phyloP scores from a whole-genome alignment of 2,329 filamentous ascomycete genomes.

The Hortaea sp. region DNA sequence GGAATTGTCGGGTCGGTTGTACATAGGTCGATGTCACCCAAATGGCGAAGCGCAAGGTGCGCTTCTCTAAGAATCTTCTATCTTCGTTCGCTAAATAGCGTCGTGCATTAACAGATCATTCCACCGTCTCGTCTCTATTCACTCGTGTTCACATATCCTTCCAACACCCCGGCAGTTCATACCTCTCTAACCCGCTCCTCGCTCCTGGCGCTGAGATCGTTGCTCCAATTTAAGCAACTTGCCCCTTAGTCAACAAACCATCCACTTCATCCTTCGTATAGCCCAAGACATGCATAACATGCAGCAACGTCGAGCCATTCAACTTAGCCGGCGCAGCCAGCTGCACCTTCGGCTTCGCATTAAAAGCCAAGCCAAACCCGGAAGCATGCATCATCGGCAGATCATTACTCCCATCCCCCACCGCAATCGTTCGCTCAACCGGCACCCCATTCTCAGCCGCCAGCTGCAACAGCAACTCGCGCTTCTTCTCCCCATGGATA shows the following conservation, averaged over 20 bases:
- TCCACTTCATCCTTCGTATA: constrained; percentile 19
- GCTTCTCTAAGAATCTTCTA: too few relatives aligned
- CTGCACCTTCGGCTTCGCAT: constrained; percentile 75
- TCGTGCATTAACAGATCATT: too few relatives aligned
- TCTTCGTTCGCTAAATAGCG: too few relatives aligned
- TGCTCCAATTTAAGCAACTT: too few relatives aligned
- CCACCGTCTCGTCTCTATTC: too few relatives aligned
- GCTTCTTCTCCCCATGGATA: constrained; percentile 67
- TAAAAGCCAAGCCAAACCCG: constrained; percentile 70
- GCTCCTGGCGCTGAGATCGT: too few relatives aligned
- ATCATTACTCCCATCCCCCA: constrained; percentile 78
- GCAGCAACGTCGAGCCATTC: constrained; percentile 60
- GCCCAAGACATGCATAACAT: constrained; percentile 66
- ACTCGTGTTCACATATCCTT: too few relatives aligned
- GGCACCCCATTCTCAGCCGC: constrained; percentile 56
- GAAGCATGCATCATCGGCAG: constrained; percentile 68
- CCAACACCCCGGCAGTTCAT: too few relatives aligned
- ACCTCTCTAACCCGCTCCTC: too few relatives aligned
- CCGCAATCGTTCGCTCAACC: constrained; percentile 58
- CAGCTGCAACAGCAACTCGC: constrained; percentile 60
- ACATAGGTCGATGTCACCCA: too few relatives aligned
- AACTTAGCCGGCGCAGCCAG: constrained; percentile 62
- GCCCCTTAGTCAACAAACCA: neutral
- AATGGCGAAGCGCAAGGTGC: too few relatives aligned
- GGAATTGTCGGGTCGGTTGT: too few relatives aligned